phyloP scores from a whole-genome alignment of 225 moss, liverwort and hornwort genomes.

The Rhytidiadelphus loreus region DNA sequence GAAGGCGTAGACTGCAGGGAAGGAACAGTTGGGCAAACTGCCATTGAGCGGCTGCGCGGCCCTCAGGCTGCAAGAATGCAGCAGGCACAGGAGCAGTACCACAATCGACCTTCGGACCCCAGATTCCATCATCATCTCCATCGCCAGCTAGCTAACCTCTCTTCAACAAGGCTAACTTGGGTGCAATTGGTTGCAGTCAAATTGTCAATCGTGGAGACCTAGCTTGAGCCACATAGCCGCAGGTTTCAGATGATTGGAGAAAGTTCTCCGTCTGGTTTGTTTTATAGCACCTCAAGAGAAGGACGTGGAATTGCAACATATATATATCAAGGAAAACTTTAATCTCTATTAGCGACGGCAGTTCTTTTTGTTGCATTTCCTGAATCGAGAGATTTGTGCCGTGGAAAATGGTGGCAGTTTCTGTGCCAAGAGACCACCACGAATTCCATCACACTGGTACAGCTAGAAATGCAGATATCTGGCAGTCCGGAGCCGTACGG shows the following conservation, averaged over 20 bases:
- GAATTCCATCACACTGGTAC: neutral
- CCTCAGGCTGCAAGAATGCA: neutral
- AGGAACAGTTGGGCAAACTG: constrained; percentile 8
- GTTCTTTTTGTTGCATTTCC: neutral
- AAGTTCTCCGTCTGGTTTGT: too few relatives aligned
- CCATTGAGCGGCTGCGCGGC: neutral
- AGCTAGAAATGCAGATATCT: neutral
- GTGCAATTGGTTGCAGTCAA: neutral
- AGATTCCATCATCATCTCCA: neutral
- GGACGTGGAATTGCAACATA: neutral
- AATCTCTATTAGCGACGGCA: neutral
- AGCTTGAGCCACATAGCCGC: neutral
- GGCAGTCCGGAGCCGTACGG: neutral
- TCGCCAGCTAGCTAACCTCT: neutral
- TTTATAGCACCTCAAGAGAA: neutral
- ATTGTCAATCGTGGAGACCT: neutral
- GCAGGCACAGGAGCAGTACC: neutral
- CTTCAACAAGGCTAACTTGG: neutral
- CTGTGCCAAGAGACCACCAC: neutral
- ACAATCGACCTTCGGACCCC: neutral
- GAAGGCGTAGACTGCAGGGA: constrained; percentile 25
- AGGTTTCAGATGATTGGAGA: neutral
- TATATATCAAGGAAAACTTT: neutral
- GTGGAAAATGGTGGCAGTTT: neutral
- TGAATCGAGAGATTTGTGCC: neutral